Base-by-base conservation (phyloP, 768 basidiomycete genomes). In the Termitomyces titanicus region DNA sequence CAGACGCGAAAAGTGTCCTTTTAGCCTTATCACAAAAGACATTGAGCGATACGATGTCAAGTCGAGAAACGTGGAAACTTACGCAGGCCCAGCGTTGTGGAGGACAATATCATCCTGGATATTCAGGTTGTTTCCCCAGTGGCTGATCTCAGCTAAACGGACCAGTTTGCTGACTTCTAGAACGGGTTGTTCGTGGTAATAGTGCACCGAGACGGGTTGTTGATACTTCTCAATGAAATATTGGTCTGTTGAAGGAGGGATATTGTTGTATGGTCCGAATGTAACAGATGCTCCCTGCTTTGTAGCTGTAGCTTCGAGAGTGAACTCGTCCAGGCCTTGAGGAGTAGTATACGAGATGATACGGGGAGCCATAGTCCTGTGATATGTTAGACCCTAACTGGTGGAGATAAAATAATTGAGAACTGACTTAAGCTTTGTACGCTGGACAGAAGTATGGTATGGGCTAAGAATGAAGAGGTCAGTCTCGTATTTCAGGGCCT, bases 81-180 rank as follows among this genome's bases (percentile, higher is more conserved):
- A 98, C 96, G 73, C 71, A 12, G 97, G 94, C 4, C 96, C 97
- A 55, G 86, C 88, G 66, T 99, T 99, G 68, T 82, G 80, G n/a
- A 99, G 74, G 54, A 80, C 67, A 57, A 97, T 83, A 33, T 90
- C 82, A 71, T 99, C 94, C 68, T 98, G 84, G 29, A 95, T 88
- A 65, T 98, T 97, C 35, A 99, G 68, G 69, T 97, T 97, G 39
- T 85, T 84, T 33, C 96, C 95, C 97, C 96, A 98, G 67, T 98
- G 96, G 60, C 94, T 96, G 60, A 99, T 85, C 72, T 99, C 96
- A 2, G 87, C 93, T 0, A 79, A 64, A 47, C 97, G 85, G 56
- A 82, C 79, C 31, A 97, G 80, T 40, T 77, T 84, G 31, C 75
- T 78, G 49, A 98, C 74, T 60, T 92, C 85, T 22, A 94, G 67